Percentiles rank a stretch among this genome's conserved stretches.
Evolutionary conservation across 2,329 filamentous ascomycete genomes (phyloP).

Genomic region (Coleophoma crateriformis): DNA sequence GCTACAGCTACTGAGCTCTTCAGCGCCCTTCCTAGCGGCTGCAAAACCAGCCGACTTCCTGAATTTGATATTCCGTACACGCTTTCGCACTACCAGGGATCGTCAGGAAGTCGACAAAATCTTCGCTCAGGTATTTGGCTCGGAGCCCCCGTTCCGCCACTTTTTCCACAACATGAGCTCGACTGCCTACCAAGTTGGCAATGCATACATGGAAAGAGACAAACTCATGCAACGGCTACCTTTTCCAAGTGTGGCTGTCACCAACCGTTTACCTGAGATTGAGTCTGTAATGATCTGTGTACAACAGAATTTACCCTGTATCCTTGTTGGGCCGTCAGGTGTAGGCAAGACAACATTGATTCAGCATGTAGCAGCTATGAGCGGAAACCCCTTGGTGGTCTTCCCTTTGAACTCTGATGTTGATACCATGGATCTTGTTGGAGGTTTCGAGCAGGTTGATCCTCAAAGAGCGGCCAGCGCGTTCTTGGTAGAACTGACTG

Average conservation of each 20-base stretch:
- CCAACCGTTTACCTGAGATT: conserved; percentile 61
- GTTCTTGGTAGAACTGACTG: conserved; percentile 47
- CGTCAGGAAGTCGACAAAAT: conserved; percentile 58
- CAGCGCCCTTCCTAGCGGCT: conserved; percentile 54
- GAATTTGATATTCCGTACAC: conserved; percentile 76
- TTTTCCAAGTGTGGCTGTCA: conserved; percentile 44
- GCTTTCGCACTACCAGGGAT: conserved; percentile 73
- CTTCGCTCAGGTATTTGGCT: conserved; percentile 59
- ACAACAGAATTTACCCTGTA: conserved; percentile 80
- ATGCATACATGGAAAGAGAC: conserved; percentile 64
- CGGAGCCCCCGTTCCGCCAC: conserved; percentile 41
- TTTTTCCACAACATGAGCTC: conserved; percentile 67
- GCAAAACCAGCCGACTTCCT: conserved; percentile 68
- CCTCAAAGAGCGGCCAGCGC: conserved; percentile 65
- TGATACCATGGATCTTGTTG: conserved; percentile 94
- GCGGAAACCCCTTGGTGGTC: conserved; percentile 71
- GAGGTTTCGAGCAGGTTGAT: conserved; percentile 93
- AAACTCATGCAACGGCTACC: conserved; percentile 42
- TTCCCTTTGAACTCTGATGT: conserved; percentile 92
- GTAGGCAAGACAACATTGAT: conserved; percentile 82
- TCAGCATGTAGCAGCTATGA: conserved; percentile 71
- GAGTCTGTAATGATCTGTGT: conserved; percentile 87
- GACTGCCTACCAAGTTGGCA: conserved; percentile 69
- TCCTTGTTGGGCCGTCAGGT: conserved; percentile 80
- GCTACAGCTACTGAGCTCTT: conserved; percentile 65